Evolutionary conservation across 2,329 filamentous ascomycete species (phyloP), one percentile per base, ranked within the genome.

Genomic region (Aspergillus unguis): DNA sequence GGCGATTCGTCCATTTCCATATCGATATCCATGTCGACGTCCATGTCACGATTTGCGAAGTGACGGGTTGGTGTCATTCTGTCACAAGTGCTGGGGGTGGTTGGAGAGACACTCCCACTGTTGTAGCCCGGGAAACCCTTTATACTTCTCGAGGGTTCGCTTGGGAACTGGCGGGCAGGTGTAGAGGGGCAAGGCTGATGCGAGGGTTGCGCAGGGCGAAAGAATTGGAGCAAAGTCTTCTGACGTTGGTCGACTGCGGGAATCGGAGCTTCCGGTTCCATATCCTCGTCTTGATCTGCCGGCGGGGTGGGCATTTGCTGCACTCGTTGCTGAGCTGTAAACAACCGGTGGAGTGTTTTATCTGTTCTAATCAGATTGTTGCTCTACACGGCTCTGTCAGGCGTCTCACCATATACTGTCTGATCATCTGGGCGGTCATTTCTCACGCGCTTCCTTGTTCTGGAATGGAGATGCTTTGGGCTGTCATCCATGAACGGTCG

Each of bases 391-490:
- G 26, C 25, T 9, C 36, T 17, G 26, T 17, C 9, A 6, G 4
- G 43, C n/a, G 23, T 48, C 73, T 59, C 69, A 84, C 82, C 76
- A 63, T 83, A 79, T 51, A 85, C 75, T 11, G 73, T 66, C 49
- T 76, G 70, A 50, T 83, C 81, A 49, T 82, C 76, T 0, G 82
- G 83, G 41, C 82, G 74, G 61, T 80, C 78, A 64, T 85, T 77
- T 53, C 82, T 75, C 58, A 80, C 76, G 32, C 83, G 71, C 67
- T 85, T 85, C 54, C 78, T 74, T 51, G 83, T 85, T 17, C 83
- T 77, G 55, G 76, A 77, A 59, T 79, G 75, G 41, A 83, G 74
- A 59, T 83, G 68, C 61, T 64, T 67, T 17, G 69, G 65, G 17
- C 60, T 61, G 48, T 71, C 68, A 37, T 67, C 62, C 55, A 66